Base-by-base conservation (phyloP, 2,329 filamentous ascomycete species). In the Aspergillus ochraceus region DNA sequence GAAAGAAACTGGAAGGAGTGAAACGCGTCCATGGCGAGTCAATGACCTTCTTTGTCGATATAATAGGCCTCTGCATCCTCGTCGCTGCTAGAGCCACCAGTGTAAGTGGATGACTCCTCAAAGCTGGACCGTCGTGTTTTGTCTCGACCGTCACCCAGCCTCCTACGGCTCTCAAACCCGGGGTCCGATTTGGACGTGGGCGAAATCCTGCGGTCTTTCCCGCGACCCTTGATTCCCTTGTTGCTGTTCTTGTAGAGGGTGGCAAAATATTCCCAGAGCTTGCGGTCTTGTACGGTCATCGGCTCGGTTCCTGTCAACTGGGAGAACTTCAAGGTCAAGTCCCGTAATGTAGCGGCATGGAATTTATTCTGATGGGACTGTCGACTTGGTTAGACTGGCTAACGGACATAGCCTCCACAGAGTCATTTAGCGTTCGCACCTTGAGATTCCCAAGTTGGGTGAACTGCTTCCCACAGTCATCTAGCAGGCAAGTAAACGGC, bases 191-290 rank as follows among this genome's bases (percentile, higher is more conserved):
- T 71, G 39, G 67, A 66, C 6, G 68, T 69, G 17, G 70, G 72
- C 19, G 74, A 72, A 53, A 79, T 77, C 6, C 74, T 69, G 20
- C 91, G 84, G 67, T 93, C 90, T 73, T 94, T 95, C 49, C 95
- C 95, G 50, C 95, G 88, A 11, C 95, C 95, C 77, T 97, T 98
- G 81, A 98, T 97, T 1, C 95, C 95, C 76, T 97, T 97, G 84
- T 98, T 98, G 78, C 90, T 93, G 78, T 98, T 96, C 81, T 96
- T 97, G 83, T 97, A 97, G n/a, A 97, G 82, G 0, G 84, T 84
- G 4, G 88, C 85, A 72, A 98, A 95, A 78, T 97, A 96, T 66
- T 90, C 86, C 81, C 90, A 92, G 54, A 97, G 81, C 60, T 92
- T 88, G 62, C 86, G 88, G 69, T 97, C 91, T 42, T 88, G 83